Evolutionary conservation across 306 rosid genomes (phyloP).

Genomic region (Neltuma alba): DNA sequence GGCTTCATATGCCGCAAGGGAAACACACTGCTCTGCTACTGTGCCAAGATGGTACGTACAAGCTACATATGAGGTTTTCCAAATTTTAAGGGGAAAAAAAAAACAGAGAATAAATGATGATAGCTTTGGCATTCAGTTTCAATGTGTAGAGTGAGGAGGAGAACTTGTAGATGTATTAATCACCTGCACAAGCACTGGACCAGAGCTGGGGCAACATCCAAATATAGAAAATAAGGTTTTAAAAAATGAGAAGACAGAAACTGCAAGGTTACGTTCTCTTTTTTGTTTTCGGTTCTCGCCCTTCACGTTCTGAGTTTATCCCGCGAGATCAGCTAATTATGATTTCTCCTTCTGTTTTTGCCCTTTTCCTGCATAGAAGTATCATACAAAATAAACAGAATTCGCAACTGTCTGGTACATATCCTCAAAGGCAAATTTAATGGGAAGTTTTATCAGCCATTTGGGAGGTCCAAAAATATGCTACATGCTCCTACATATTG

Average conservation of each 20-base stretch:
- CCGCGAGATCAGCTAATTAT: neutral
- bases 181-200: slow-evolving; percentile 26
- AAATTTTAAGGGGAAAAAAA: neutral
- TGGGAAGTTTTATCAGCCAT: neutral
- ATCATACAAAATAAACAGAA: neutral
- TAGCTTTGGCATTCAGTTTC: slow-evolving; percentile 8
- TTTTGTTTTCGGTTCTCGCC: slow-evolving; percentile 6
- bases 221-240: slow-evolving; percentile 3
- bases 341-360: neutral
- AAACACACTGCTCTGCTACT: slow-evolving; percentile 8
- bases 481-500: slow-evolving; percentile 28
- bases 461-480: slow-evolving; percentile 17
- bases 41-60: slow-evolving; percentile 7
- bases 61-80: slow-evolving; percentile 26
- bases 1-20: slow-evolving; percentile 27
- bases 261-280: neutral
- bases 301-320: neutral
- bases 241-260: neutral
- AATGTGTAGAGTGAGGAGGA: slow-evolving; percentile 7
- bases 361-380: slow-evolving; percentile 10
- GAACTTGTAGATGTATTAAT: slow-evolving; percentile 11
- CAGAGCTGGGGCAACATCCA: slow-evolving; percentile 20
- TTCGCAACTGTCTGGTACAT: neutral
- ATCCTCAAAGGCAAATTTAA: neutral
- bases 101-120: neutral